These are phyloP conservation scores for Eragrostis curvula DNA, from an alignment of 176 grass and related monocot species.

Conservation along the genomic window DNA sequence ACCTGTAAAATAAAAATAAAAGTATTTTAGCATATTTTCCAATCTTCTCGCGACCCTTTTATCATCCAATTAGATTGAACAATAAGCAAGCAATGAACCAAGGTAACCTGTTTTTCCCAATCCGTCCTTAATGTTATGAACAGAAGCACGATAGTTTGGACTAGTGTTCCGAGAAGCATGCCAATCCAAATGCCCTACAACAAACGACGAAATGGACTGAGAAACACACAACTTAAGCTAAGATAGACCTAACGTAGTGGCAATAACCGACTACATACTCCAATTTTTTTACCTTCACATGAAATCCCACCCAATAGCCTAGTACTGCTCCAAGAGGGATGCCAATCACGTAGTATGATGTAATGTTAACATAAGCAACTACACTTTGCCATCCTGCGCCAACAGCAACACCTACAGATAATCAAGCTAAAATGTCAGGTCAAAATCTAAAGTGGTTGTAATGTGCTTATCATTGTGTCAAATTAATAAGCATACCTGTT, in stretches of 20 bases:
- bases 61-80: too few relatives aligned
- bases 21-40: background rate
- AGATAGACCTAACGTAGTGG: background rate
- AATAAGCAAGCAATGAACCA: too few relatives aligned
- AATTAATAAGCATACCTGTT: slow-evolving; percentile 52
- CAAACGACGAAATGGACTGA: background rate
- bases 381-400: slow-evolving; percentile 77
- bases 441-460: background rate
- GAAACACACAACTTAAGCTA: background rate
- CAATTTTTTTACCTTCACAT: slow-evolving; percentile 84
- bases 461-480: background rate
- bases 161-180: slow-evolving; percentile 78
- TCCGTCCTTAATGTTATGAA: slow-evolving; percentile 66
- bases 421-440: background rate
- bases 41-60: background rate
- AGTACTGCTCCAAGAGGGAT: slow-evolving; percentile 71
- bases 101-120: slow-evolving; percentile 77
- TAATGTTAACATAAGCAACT: slow-evolving; percentile 88
- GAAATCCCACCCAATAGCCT: slow-evolving; percentile 64
- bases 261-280: background rate
- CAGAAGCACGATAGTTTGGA: slow-evolving; percentile 72
- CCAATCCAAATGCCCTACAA: slow-evolving; percentile 90
- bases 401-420: slow-evolving; percentile 70
- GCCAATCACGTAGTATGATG: slow-evolving; percentile 81
- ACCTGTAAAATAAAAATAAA: slow-evolving; percentile 47